Conservation (phyloP, 805 yeast genomes). For the Yarrowia sp. region DNA sequence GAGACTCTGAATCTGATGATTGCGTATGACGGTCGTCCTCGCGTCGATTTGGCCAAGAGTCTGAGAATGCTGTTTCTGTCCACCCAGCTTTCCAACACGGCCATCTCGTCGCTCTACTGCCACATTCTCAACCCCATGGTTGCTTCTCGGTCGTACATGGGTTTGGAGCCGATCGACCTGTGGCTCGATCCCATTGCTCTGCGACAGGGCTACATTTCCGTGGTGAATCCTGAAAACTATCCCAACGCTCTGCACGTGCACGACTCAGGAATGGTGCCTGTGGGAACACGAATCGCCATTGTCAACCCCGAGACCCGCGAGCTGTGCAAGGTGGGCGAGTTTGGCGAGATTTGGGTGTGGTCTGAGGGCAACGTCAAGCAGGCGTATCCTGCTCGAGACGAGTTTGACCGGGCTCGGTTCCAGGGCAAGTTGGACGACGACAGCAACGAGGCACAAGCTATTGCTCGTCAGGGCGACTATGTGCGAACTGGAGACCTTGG, state of each 20-base stretch:
- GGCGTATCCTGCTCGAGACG: constrained; percentile 52
- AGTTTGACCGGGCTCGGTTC: constrained; percentile 54
- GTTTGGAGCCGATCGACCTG: constrained; percentile 81
- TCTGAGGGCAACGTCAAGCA: constrained; percentile 76
- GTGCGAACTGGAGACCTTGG: constrained; percentile 94
- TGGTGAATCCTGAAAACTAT: constrained; percentile 68
- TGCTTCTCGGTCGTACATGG: constrained; percentile 79
- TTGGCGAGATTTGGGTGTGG: constrained; percentile 96
- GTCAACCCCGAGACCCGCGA: constrained; percentile 88
- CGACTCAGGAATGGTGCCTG: constrained; percentile 95
- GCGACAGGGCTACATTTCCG: constrained; percentile 80
- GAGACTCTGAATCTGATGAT: constrained; percentile 79
- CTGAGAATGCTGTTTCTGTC: constrained; percentile 61
- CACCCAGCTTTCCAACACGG: constrained; percentile 61
- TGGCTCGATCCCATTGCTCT: constrained; percentile 84
- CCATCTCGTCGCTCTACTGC: constrained; percentile 73
- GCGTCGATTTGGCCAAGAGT: constrained; percentile 50
- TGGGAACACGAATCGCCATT: constrained; percentile 87
- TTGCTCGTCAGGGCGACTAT: constrained; percentile 52
- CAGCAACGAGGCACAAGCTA: constrained; percentile 3
- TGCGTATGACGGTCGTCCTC: constrained; percentile 72
- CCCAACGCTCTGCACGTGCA: constrained; percentile 73
- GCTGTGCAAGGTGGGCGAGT: constrained; percentile 83
- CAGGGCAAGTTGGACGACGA: constrained; percentile 55
- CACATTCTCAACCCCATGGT: constrained; percentile 80